Evolutionary conservation across 768 basidiomycete genomes (phyloP), one percentile per base, ranked within the genome.

Genomic region (Postia placenta): DNA sequence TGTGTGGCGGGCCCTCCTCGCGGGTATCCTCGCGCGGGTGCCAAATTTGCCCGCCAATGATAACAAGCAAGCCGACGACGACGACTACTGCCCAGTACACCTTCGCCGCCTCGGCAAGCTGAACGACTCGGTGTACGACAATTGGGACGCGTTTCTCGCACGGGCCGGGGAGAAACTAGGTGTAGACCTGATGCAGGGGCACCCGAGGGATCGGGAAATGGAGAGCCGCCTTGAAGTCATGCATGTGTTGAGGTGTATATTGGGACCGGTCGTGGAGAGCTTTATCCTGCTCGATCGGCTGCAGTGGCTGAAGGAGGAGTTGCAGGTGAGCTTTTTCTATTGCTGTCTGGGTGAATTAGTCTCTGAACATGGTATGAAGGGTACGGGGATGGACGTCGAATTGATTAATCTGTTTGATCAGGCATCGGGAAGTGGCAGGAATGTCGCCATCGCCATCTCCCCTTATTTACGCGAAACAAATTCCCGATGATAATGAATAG

Each of bases 331-430:
- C 17, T 14, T n/a, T n/a, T n/a, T n/a, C n/a, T n/a, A n/a, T n/a
- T n/a, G n/a, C n/a, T n/a, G n/a, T n/a, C n/a, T n/a, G n/a, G n/a
- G n/a, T 17, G 38, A 22, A 7, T 44, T n/a, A 2, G 33, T 20
- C 12, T 22, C 38, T 17, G 9, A 6, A 39, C 20, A 17, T 22
- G 38, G 19, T 39, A 33, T 20, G 3, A 26, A 59, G 58, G 52
- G 36, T 25, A 48, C 46, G 14, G 43, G 42, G 6, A 42, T 58
- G 50, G 33, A 55, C 2, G 71, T 78, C 17, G 68, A 74, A 25
- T 56, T 78, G 19, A 69, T 87, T 2, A 87, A 85, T 61, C 59
- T 90, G 36, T 89, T 90, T 51, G 82, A 87, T 57, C 87, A 88
- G 62, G 69, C 70, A 4, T 75, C 74, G 2, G 86, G 84, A 38